Base-by-base conservation (phyloP, 495 filamentous ascomycete species). In the Hypoxylon lienhwacheense region DNA sequence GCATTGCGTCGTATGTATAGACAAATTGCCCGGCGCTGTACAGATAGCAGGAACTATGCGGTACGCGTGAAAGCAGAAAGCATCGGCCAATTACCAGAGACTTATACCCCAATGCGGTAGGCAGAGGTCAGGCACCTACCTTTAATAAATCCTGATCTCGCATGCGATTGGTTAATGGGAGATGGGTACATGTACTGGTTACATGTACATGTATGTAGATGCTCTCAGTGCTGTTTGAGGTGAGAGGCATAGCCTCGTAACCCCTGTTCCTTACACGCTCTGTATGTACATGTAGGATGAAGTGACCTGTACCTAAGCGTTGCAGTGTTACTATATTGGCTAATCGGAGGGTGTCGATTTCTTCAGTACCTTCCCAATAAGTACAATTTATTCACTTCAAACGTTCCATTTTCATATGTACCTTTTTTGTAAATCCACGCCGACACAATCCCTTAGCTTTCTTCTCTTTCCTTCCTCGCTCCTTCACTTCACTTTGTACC, bases 281-380 rank as follows among this genome's bases (percentile, higher is more conserved):
- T n/a, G n/a, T n/a, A n/a, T n/a, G n/a, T n/a, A n/a, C n/a, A n/a
- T n/a, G n/a, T n/a, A 15, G 56, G 29, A 42, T 36, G 16, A 37
- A 32, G 19, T 21, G n/a, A n/a, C n/a, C n/a, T n/a, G n/a, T n/a
- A n/a, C n/a, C n/a, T n/a, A n/a, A n/a, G n/a, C n/a, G n/a, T n/a
- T n/a, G n/a, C n/a, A n/a, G n/a, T n/a, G n/a, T n/a, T n/a, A n/a
- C n/a, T n/a, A n/a, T 33, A 46, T 29, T 14, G 20, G 19, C 49
- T 49, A 59, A 60, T 29, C 44, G 49, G 2, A 43, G 11, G 0
- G 17, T 21, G 4, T 12, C 12, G 17, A 53, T 20, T 11, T 32
- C 15, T 41, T 46, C 42, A 60, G 56, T 16, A 45, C 56, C 55
- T 60, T 54, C 56, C 56, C 37, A 15, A 53, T 53, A 17, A 12